Evolutionary conservation across 148 eudicot genomes (phyloP).

Genomic region (Spergularia marina): DNA sequence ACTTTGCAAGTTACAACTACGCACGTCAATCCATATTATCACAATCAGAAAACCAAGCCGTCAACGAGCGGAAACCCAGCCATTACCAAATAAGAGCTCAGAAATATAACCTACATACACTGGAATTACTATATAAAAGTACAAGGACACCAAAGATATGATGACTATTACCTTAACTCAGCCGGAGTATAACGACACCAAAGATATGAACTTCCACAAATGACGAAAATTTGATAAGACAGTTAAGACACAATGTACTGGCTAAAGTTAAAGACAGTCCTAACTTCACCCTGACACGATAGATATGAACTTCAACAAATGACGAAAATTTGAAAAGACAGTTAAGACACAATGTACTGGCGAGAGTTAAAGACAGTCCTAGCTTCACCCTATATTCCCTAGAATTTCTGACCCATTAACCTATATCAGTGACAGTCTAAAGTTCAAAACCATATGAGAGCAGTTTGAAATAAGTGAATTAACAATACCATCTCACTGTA

Average conservation of each 20-base stretch:
- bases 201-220: background rate
- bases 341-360: background rate
- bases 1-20: too few species aligned
- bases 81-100: background rate
- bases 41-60: background rate
- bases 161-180: too few species aligned
- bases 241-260: background rate
- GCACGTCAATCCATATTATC: too few species aligned
- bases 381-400: background rate
- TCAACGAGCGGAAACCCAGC: background rate
- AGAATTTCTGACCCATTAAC: background rate
- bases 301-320: background rate
- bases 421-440: background rate
- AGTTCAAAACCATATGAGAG: background rate
- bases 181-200: background rate
- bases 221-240: background rate
- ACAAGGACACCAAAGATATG: background rate
- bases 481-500: slow-evolving; percentile 76
- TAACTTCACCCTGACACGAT: too few species aligned
- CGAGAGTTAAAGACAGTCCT: background rate
- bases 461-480: background rate
- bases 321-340: background rate
- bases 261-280: background rate
- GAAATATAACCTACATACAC: background rate
- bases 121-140: background rate